These are phyloP conservation scores for Thalassiosira sp. DNA, from an alignment of 352 stramenopile species.

Conservation along the genomic window DNA sequence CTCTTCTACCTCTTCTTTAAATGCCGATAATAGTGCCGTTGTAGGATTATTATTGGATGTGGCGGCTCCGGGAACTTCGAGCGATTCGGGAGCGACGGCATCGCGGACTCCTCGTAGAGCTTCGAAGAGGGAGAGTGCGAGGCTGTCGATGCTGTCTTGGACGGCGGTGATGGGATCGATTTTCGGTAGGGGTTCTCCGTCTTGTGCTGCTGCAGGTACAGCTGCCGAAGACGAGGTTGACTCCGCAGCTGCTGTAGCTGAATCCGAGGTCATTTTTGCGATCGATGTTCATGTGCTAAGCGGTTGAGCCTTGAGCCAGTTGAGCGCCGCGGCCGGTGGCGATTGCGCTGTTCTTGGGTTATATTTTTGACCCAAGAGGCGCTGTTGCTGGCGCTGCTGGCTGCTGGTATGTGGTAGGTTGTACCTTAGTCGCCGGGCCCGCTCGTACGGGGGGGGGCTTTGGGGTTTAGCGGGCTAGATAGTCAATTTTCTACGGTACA, in stretches of 20 bases:
- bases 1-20: conserved; percentile 13
- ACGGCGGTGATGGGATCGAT: conserved; percentile 77
- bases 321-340: no score
- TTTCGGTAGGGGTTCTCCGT: no score
- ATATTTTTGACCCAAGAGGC: no score
- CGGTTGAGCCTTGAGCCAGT: no score
- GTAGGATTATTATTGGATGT: conserved; percentile 26
- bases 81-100: conserved; percentile 68
- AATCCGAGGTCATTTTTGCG: background rate
- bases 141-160: conserved; percentile 74
- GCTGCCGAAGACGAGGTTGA: background rate
- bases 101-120: conserved; percentile 71
- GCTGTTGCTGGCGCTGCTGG: no score
- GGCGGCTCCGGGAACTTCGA: conserved; percentile 1
- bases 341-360: no score
- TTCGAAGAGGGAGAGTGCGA: conserved; percentile 81
- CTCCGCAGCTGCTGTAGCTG: background rate
- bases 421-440: no score
- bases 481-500: no score
- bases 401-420: no score
- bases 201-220: background rate
- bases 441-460: no score
- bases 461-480: no score
- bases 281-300: background rate
- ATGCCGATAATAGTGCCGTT: background rate